Base-by-base conservation (phyloP, 257 asterid genomes). In the Solanum rostratum region DNA sequence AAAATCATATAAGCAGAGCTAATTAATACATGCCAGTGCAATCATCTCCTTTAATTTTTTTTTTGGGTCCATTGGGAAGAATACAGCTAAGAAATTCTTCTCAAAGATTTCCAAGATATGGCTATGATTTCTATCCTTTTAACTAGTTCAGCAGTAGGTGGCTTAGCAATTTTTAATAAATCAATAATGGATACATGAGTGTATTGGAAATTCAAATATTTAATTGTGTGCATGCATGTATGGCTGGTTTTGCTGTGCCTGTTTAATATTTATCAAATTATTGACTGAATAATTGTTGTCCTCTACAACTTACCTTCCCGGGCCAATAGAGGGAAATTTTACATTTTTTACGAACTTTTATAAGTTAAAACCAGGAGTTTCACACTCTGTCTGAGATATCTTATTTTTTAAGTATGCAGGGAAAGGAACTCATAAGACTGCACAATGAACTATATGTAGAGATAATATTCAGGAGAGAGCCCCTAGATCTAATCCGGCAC, bases 401-500 rank as follows among this genome's bases (percentile, higher is more conserved):
- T 76, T 49, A 76, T 50, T 16, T 46, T 46, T 14, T 4, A 50
- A 27, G 43, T 27, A 50, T 1, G 45, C 62, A 24, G 43, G 63
- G 62, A 50, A 27, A 76, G 24, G 62, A 76, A 49, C 24, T 3
- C 43, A n/a, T 46, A 49, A 49, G 60, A 76, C 46, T 3, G 15
- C 59, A 76, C 24, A 76, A 24, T 24, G 43, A 74, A 46, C 22
- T 20, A 46, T 22, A 74, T 46, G 81, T 43, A 46, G 81, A 85
- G 79, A 89, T 30, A 13, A 85, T 65, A 83, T 85, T 87, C 60
- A 87, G 86, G 27, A 89, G 76, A 39, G 83, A 81, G 22, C 76
- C 80, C 60, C 90, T 86, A n/a, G 85, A 84, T 84, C 85, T 84
- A 30, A 89, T 83, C 80, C 85, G 55, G 85, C 87, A 83, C 86